Conservation (phyloP, 2,329 filamentous ascomycete genomes). For the Elsinoe ampelina region DNA sequence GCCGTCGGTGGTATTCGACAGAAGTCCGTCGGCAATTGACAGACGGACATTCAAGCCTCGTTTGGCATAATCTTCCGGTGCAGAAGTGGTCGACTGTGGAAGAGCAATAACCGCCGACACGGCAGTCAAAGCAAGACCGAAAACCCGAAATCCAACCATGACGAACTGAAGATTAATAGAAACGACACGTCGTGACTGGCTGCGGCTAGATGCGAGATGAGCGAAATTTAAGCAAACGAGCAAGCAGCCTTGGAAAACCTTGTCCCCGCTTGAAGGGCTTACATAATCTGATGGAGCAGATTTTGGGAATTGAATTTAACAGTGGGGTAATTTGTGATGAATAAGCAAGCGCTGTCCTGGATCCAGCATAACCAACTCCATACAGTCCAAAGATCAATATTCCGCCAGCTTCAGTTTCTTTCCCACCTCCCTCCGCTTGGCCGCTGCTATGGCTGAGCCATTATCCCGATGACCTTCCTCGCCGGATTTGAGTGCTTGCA, state of each 20-base stretch:
- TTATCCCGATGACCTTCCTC: slow-evolving; percentile 42
- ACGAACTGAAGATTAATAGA: too few species aligned
- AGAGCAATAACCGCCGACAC: background rate
- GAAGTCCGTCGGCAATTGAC: slow-evolving; percentile 23
- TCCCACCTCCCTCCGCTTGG: slow-evolving; percentile 58
- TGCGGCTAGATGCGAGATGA: too few species aligned
- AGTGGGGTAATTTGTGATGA: background rate
- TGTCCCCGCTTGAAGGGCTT: too few species aligned
- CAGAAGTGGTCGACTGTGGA: background rate
- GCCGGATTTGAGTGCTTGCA: slow-evolving; percentile 73
- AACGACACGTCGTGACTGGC: too few species aligned
- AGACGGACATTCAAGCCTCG: slow-evolving; percentile 21
- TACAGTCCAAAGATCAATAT: slow-evolving; percentile 41
- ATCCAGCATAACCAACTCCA: background rate
- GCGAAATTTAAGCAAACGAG: too few species aligned
- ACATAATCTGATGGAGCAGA: too few species aligned
- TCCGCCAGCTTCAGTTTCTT: slow-evolving; percentile 64
- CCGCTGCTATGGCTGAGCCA: slow-evolving; percentile 39
- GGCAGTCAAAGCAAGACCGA: background rate
- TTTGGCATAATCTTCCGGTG: background rate
- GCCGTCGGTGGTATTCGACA: slow-evolving; percentile 25
- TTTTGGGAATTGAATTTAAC: too few species aligned
- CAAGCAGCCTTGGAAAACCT: too few species aligned
- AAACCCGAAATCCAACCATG: background rate
- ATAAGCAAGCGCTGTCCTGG: background rate